These are phyloP conservation scores for Nissolia schottii DNA, from an alignment of 306 rosid genomes.

Conservation along the genomic window DNA sequence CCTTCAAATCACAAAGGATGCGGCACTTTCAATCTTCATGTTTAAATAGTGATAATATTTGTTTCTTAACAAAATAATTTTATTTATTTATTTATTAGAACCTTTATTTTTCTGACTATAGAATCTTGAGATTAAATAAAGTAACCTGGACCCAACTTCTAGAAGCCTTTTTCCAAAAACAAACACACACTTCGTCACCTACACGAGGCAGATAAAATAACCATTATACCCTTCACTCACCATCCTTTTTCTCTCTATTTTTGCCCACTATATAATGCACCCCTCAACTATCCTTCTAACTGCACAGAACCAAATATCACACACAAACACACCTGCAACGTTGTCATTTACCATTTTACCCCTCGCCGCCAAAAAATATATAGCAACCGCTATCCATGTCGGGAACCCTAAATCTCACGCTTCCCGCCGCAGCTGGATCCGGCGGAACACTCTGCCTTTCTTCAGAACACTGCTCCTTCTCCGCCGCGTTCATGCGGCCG, in stretches of 20 bases:
- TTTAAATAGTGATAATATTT: not conserved
- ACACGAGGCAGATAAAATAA: not conserved
- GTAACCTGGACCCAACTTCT: not conserved
- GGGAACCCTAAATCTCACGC: not conserved
- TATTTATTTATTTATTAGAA: not conserved
- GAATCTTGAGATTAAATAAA: not conserved
- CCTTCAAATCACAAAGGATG: not conserved
- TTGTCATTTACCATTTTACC: slow-evolving; percentile 3
- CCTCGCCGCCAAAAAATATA: not conserved
- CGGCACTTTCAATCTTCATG: not conserved
- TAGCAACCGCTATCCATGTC: not conserved
- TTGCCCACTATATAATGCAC: slow-evolving; percentile 11
- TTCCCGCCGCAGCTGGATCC: not conserved
- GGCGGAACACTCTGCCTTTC: not conserved
- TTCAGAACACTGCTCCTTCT: not conserved
- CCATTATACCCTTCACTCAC: not conserved
- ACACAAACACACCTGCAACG: not conserved
- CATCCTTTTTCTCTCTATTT: not conserved
- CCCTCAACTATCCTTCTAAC: not conserved
- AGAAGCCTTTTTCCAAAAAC: not conserved
- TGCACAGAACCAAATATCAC: not conserved
- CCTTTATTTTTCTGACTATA: not conserved
- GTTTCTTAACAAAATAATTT: not conserved
- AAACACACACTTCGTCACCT: not conserved
- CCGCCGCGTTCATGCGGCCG: not conserved